phyloP scores from a whole-genome alignment of 2,329 filamentous ascomycete species.

The Pseudocercospora vitis region DNA sequence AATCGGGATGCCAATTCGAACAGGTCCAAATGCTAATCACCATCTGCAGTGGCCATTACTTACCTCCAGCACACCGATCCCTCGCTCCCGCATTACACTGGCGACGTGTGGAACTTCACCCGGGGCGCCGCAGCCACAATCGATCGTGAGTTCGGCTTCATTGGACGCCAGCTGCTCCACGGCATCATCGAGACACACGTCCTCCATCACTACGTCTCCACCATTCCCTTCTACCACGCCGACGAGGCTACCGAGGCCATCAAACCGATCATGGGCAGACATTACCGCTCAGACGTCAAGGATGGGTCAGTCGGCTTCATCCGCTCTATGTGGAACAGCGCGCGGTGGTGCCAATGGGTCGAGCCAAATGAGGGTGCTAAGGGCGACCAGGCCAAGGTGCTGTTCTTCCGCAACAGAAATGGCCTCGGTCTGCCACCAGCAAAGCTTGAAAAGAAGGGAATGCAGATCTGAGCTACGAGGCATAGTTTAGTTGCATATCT shows the following conservation, averaged over 20 bases:
- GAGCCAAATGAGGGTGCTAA: constrained; percentile 81
- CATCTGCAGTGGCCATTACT: constrained; percentile 78
- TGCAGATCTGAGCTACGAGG: constrained; percentile 17
- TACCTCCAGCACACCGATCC: constrained; percentile 97
- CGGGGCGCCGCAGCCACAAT: constrained; percentile 94
- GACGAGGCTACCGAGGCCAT: constrained; percentile 90
- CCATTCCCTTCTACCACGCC: constrained; percentile 94
- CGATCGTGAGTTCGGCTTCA: constrained; percentile 94
- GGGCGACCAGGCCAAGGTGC: constrained; percentile 77
- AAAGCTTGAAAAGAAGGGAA: constrained; percentile 30
- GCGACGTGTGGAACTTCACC: constrained; percentile 85
- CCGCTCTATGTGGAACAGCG: constrained; percentile 74
- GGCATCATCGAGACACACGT: constrained; percentile 98
- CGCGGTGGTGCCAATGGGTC: constrained; percentile 93
- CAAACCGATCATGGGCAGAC: constrained; percentile 88
- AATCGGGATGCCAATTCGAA: neutral
- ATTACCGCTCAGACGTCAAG: constrained; percentile 82
- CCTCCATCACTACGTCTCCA: constrained; percentile 94
- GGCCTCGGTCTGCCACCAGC: constrained; percentile 67
- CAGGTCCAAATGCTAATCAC: constrained; percentile 10
- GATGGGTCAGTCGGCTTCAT: constrained; percentile 82
- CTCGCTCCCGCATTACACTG: constrained; percentile 85
- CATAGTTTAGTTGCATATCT: neutral
- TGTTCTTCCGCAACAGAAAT: constrained; percentile 96
- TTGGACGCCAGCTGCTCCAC: constrained; percentile 86